A percentile compares a stretch with the other conserved stretches of the same genome.
phyloP scores from a whole-genome alignment of 2,329 filamentous ascomycete genomes.

The Monosporascus sp. region DNA sequence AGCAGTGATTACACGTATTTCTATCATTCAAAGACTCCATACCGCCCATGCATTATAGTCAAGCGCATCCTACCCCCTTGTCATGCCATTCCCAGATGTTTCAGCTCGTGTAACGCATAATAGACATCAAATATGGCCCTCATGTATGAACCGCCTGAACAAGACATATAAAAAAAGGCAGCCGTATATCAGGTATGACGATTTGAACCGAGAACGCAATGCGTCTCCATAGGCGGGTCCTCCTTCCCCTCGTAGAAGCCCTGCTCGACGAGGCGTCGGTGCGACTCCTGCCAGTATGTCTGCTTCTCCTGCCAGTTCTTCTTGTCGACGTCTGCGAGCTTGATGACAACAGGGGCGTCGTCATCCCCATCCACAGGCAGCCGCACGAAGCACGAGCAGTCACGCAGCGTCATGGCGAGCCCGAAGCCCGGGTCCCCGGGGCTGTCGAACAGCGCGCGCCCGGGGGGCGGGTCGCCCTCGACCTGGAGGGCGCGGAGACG shows the following conservation, averaged over 20 bases:
- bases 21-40: too few relatives aligned
- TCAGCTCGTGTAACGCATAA: too few relatives aligned
- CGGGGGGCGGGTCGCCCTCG: slow-evolving; percentile 31
- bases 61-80: too few relatives aligned
- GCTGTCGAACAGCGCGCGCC: slow-evolving; percentile 37
- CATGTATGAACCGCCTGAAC: too few relatives aligned
- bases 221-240: slow-evolving; percentile 20
- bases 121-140: too few relatives aligned
- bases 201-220: slow-evolving; percentile 16
- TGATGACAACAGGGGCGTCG: slow-evolving; percentile 41
- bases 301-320: slow-evolving; percentile 65
- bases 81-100: too few relatives aligned
- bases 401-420: slow-evolving; percentile 73
- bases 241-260: slow-evolving; percentile 56
- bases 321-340: slow-evolving; percentile 71
- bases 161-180: too few relatives aligned
- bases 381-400: slow-evolving; percentile 70
- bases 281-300: slow-evolving; percentile 61
- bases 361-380: slow-evolving; percentile 8
- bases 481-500: slow-evolving; percentile 29
- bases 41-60: too few relatives aligned
- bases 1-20: too few relatives aligned
- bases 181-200: too few relatives aligned
- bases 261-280: slow-evolving; percentile 55
- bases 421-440: slow-evolving; percentile 43